Evolutionary conservation across 805 yeast genomes (phyloP).

Genomic region (Diddensiella transvaalensis): DNA sequence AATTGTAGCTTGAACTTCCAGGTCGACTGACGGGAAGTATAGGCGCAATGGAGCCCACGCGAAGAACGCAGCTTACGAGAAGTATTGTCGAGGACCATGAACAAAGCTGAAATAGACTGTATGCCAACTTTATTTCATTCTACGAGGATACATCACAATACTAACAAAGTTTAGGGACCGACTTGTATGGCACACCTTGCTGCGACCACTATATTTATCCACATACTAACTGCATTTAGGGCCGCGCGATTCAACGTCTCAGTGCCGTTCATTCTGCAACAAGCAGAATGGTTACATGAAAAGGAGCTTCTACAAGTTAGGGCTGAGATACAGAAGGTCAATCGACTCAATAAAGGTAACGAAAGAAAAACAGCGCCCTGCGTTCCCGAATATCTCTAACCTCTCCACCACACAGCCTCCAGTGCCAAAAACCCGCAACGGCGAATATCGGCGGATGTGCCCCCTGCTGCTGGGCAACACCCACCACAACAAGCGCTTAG

Average conservation of each 20-base stretch:
- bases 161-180: constrained; percentile 15
- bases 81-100: constrained; percentile 33
- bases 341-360: constrained; percentile 1
- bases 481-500: neutral
- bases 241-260: constrained; percentile 38
- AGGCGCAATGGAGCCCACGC: constrained; percentile 31
- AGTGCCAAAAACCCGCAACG: neutral
- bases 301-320: constrained; percentile 36
- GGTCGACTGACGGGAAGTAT: too few relatives aligned
- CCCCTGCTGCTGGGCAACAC: too few relatives aligned
- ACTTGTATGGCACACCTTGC: too few relatives aligned
- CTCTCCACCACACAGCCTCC: neutral
- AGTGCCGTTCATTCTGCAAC: constrained; percentile 37
- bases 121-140: constrained; percentile 5
- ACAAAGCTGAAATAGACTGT: constrained; percentile 35
- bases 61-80: constrained; percentile 36
- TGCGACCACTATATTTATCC: too few relatives aligned
- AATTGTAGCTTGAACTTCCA: too few relatives aligned
- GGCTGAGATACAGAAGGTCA: constrained; percentile 29
- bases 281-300: constrained; percentile 42
- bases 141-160: neutral
- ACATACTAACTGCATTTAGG: constrained; percentile 22
- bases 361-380: too few relatives aligned
- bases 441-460: neutral
- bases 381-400: too few relatives aligned